phyloP scores from a whole-genome alignment of 768 basidiomycete species.

The Mycena vitilis region DNA sequence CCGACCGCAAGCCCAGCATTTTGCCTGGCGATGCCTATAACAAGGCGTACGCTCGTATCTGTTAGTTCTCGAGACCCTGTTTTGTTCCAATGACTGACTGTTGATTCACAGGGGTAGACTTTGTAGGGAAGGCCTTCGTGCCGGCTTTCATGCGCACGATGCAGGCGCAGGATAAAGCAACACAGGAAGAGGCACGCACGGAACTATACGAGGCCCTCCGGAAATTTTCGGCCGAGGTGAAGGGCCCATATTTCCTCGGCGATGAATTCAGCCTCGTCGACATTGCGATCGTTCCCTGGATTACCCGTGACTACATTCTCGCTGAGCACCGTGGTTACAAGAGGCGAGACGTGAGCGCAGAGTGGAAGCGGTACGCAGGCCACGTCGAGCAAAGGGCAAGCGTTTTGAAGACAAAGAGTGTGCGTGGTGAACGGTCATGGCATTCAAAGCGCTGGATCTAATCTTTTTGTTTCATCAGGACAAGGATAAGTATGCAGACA shows the following conservation, averaged over 20 bases:
- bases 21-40: conserved; percentile 64
- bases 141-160: conserved; percentile 60
- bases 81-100: not conserved
- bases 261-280: conserved; percentile 60
- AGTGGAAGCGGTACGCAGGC: conserved; percentile 55
- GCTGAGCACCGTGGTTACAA: conserved; percentile 55
- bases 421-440: conserved; percentile 34
- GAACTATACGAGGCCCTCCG: conserved; percentile 53
- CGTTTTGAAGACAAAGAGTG: conserved; percentile 53
- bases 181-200: conserved; percentile 47
- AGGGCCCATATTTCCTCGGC: conserved; percentile 63
- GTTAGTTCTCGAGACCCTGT: conserved; percentile 28
- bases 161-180: conserved; percentile 50
- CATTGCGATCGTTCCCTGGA: conserved; percentile 61
- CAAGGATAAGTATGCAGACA: conserved; percentile 55
- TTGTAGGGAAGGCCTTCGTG: conserved; percentile 62
- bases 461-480: conserved; percentile 41
- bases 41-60: conserved; percentile 64
- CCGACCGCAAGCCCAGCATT: conserved; percentile 55
- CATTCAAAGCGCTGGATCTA: not conserved
- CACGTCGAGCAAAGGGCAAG: conserved; percentile 50
- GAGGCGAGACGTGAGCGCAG: conserved; percentile 47
- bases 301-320: conserved; percentile 55
- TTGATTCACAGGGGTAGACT: conserved; percentile 50
- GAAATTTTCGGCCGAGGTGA: conserved; percentile 49